phyloP scores from a whole-genome alignment of 139 green algal species.

The Coelastrella sp. region DNA sequence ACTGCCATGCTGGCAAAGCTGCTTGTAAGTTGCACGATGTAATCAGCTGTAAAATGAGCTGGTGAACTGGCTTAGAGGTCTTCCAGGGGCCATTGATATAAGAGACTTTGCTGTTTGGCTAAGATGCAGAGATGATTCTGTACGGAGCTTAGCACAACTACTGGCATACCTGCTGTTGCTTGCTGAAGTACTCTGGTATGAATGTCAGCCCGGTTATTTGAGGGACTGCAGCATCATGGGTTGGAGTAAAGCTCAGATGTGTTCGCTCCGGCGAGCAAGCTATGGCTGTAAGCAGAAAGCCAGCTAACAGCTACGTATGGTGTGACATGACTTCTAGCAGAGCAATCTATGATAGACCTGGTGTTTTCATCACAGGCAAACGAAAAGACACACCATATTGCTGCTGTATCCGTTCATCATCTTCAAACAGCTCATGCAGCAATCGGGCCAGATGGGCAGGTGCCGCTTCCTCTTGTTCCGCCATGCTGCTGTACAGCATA shows the following conservation, averaged over 20 bases:
- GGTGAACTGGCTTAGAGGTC: too few species aligned
- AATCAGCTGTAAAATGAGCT: neutral
- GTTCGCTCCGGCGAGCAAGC: neutral
- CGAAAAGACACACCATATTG: neutral
- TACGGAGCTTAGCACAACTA: neutral
- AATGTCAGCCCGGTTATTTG: neutral
- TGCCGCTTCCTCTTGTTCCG: neutral
- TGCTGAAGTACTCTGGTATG: neutral
- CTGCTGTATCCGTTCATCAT: neutral
- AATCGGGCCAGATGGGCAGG: neutral
- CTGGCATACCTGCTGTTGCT: neutral
- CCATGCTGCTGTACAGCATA: neutral
- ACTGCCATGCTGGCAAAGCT: too few species aligned
- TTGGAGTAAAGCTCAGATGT: too few species aligned
- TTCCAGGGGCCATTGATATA: too few species aligned
- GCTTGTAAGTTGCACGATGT: neutral
- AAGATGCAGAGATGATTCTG: neutral
- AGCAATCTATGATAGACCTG: neutral
- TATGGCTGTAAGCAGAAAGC: neutral
- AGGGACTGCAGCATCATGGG: neutral
- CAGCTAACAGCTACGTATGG: neutral
- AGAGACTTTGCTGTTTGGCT: too few species aligned
- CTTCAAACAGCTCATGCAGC: slow-evolving; percentile 18
- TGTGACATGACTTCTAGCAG: neutral
- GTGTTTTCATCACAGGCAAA: neutral